These are phyloP conservation scores for Mycena metata DNA, from an alignment of 768 basidiomycete genomes.

Conservation along the genomic window DNA sequence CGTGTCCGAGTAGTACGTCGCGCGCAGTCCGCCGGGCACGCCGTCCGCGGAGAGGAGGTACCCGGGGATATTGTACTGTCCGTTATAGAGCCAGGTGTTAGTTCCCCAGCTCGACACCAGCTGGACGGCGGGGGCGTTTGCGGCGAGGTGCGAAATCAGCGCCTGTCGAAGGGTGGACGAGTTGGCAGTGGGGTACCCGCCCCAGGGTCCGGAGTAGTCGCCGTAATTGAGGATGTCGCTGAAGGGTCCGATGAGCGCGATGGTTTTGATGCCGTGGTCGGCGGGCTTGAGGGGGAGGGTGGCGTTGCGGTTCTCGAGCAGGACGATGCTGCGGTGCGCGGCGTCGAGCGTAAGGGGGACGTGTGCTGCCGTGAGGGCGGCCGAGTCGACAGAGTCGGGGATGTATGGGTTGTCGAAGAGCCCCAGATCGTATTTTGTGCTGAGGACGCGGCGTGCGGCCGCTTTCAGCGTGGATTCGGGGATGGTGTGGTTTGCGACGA, in stretches of 20 bases:
- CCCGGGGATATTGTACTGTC: conserved; percentile 43
- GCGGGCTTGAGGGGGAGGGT: conserved; percentile 42
- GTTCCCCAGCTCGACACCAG: conserved; percentile 42
- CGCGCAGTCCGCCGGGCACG: conserved; percentile 33
- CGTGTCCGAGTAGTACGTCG: conserved; percentile 43
- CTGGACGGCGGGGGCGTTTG: conserved; percentile 15
- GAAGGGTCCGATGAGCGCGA: conserved; percentile 44
- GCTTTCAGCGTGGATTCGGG: conserved; percentile 38
- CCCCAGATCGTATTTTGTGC: conserved; percentile 43
- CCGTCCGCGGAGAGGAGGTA: conserved; percentile 41
- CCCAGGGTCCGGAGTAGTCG: conserved; percentile 44
- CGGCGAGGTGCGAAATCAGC: conserved; percentile 35
- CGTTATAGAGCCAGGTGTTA: conserved; percentile 43
- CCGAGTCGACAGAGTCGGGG: conserved; percentile 36
- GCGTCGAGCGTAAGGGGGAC: conserved; percentile 44
- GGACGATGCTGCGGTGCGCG: conserved; percentile 41
- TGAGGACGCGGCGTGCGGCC: conserved; percentile 38
- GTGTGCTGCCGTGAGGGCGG: conserved; percentile 36
- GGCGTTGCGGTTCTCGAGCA: conserved; percentile 42
- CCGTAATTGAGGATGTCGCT: conserved; percentile 44
- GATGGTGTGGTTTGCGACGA: conserved; percentile 40
- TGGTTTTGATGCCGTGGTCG: conserved; percentile 34
- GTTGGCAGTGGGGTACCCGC: conserved; percentile 38
- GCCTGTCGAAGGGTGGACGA: conserved; percentile 42
- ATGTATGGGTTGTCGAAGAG: conserved; percentile 39